Conservation (phyloP, 345 rosid species). For the Acer negundo region DNA sequence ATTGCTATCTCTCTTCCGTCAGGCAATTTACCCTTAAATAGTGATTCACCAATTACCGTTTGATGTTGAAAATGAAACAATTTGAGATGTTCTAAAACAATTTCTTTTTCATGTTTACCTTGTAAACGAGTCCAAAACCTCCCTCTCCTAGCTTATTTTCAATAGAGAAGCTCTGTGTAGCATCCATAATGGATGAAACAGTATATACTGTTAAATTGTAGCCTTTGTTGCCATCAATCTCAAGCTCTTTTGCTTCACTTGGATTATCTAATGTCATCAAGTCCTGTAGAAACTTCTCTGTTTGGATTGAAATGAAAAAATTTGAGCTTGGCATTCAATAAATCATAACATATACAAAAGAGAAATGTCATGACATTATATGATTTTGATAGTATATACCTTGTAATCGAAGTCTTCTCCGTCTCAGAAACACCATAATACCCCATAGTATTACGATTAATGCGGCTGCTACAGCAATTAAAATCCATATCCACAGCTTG, state of each 20-base stretch:
- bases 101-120: conserved; percentile 6
- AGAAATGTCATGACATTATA: neutral
- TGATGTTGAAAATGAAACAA: neutral
- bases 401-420: neutral
- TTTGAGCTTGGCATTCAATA: neutral
- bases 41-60: neutral
- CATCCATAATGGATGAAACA: no score
- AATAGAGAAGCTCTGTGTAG: no score
- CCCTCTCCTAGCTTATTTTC: no score
- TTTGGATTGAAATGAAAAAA: no score
- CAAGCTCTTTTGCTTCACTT: no score
- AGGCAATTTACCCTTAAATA: conserved; percentile 13
- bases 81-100: neutral
- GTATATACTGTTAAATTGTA: no score
- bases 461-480: neutral
- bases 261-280: neutral
- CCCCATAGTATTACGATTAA: neutral
- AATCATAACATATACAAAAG: neutral
- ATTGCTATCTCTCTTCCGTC: conserved; percentile 24
- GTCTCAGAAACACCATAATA: neutral
- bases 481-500: neutral
- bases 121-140: conserved; percentile 1
- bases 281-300: no score
- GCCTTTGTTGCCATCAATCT: no score
- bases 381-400: neutral